Percentiles rank a stretch among this genome's conserved stretches.
phyloP scores from a whole-genome alignment of 202 grass and related monocot species.

The Dendrocalamus latiflorus region DNA sequence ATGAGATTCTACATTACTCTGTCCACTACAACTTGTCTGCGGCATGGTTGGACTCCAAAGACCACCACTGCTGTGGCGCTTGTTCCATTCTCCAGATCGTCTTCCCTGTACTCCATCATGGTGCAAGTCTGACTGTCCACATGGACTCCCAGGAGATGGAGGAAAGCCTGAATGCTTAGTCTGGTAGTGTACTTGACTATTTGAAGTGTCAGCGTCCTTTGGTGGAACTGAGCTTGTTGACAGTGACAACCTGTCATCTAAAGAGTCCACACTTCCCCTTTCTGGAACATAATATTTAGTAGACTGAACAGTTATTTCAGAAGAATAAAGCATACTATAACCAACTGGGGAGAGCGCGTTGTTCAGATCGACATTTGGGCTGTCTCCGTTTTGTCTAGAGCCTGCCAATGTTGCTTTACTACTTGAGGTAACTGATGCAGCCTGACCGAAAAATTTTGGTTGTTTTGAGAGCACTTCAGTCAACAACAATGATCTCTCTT shows the following conservation, averaged over 20 bases:
- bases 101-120: constrained; percentile 36
- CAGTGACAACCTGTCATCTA: constrained; percentile 39
- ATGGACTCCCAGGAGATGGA: constrained; percentile 32
- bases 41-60: constrained; percentile 31
- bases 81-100: constrained; percentile 44
- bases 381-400: constrained; percentile 24
- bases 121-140: constrained; percentile 29
- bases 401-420: constrained; percentile 32
- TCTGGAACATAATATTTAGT: constrained; percentile 32
- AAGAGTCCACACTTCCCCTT: constrained; percentile 25
- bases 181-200: constrained; percentile 22
- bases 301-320: constrained; percentile 28
- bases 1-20: constrained; percentile 33
- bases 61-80: constrained; percentile 21
- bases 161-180: constrained; percentile 22
- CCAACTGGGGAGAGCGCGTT: constrained; percentile 35
- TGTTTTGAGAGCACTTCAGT: constrained; percentile 72
- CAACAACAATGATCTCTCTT: constrained; percentile 81
- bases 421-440: constrained; percentile 43
- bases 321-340: constrained; percentile 41
- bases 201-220: constrained; percentile 31
- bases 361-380: constrained; percentile 29
- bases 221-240: constrained; percentile 37
- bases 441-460: constrained; percentile 55
- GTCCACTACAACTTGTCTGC: constrained; percentile 26